Base-by-base conservation (phyloP, 371 early-diverging fungal genomes). In the Fennellomyces sp. region DNA sequence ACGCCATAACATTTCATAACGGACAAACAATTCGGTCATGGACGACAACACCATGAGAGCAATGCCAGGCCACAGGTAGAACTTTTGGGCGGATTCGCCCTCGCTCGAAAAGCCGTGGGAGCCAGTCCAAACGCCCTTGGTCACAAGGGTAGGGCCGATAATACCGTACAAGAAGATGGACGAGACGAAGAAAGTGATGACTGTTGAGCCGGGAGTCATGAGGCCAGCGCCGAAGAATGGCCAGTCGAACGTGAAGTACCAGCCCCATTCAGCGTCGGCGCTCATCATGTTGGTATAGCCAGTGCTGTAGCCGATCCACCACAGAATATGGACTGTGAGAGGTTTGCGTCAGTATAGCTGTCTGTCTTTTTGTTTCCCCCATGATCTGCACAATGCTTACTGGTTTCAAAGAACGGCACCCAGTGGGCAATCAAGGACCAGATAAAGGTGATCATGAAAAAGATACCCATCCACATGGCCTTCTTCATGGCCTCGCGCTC, bases 11-110 rank as follows among this genome's bases (percentile, higher is more conserved):
- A 81, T 70, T n/a, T 73, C 69, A 51, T 85, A 86, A 54, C 81
- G 82, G 28, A 75, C 65, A 55, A 75, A 67, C 29, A 90, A 70
- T 73, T 90, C 89, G 13, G 87, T 67, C 58, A 90, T 85, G n/a
- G 87, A 75, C 38, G 85, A 67, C 30, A 82, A 68, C 39, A 88
- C 78, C 88, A 91, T 88, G 33, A 90, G 73, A 8, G 85, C 82
- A 65, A 91, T 85, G 70, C 91, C 91, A n/a, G 89, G 88, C 90
- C 87, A 87, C 28, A 87, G 64, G 70, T 80, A 83, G 84, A 85
- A 85, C 13, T 69, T 73, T 51, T 83, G 80, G 15, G 76, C 78
- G 33, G 76, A 74, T 8, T 68, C 70, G 36, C 75, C 74, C 5
- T 42, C 55, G 4, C 21, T 8, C 8, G 52, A 63, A 64, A 83